phyloP scores from a whole-genome alignment of 768 basidiomycete species.

The Suillus plorans region DNA sequence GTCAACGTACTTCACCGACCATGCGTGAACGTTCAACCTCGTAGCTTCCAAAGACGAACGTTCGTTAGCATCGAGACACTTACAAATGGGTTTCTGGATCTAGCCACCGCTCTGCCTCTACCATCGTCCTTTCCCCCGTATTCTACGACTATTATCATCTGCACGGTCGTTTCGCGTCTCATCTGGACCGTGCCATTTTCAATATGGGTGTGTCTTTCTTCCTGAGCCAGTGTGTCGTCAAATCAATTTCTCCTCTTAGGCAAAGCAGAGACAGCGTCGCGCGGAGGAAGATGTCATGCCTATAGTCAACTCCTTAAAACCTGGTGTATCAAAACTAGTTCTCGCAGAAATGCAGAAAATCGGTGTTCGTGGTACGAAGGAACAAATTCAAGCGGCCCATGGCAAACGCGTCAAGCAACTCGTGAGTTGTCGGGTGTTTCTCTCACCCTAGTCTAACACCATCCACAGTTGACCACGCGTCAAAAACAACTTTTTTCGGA shows the following conservation, averaged over 20 bases:
- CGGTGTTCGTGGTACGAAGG: constrained; percentile 54
- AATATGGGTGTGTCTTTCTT: constrained; percentile 58
- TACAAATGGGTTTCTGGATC: constrained; percentile 71
- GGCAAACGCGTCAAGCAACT: constrained; percentile 45
- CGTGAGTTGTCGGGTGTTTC: constrained; percentile 33
- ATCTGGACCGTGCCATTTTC: constrained; percentile 65
- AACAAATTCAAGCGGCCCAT: constrained; percentile 48
- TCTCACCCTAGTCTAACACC: constrained; percentile 7
- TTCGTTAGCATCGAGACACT: constrained; percentile 32
- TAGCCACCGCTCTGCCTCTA: constrained; percentile 71
- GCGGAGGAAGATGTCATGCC: constrained; percentile 64
- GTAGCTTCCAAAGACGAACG: constrained; percentile 17
- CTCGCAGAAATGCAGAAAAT: constrained; percentile 52
- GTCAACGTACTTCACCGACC: constrained; percentile 10
- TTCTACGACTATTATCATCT: constrained; percentile 71
- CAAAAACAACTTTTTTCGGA: constrained; percentile 60
- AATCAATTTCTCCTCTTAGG: constrained; percentile 38
- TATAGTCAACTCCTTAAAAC: constrained; percentile 50
- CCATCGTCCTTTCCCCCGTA: constrained; percentile 70
- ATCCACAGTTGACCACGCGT: constrained; percentile 47
- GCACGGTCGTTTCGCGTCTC: constrained; percentile 61
- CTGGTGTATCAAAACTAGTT: constrained; percentile 32
- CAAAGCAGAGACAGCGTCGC: constrained; percentile 57
- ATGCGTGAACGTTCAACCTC: constrained; percentile 10
- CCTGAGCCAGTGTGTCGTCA: constrained; percentile 1